phyloP scores from a whole-genome alignment of 2,329 filamentous ascomycete species.

The Monilinia vaccinii-corymbosi region DNA sequence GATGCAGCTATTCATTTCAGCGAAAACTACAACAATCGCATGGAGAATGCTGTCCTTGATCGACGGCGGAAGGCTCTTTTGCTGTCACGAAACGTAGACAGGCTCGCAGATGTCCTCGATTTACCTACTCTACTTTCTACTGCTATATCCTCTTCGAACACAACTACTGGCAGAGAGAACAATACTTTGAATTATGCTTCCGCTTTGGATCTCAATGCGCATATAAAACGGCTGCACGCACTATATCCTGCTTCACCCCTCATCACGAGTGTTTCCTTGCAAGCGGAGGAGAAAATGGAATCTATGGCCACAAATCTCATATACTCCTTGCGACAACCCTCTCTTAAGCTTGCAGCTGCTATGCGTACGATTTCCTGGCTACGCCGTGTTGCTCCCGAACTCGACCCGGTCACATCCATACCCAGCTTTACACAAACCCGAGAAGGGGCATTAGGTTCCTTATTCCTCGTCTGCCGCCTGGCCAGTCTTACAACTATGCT shows the following conservation, averaged over 20 bases:
- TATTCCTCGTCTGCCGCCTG: slow-evolving; percentile 82
- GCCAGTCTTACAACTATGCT: slow-evolving; percentile 72
- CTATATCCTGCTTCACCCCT: slow-evolving; percentile 74
- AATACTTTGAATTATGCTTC: slow-evolving; percentile 70
- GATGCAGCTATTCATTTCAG: slow-evolving; percentile 72
- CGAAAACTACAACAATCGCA: slow-evolving; percentile 67
- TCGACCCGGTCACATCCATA: slow-evolving; percentile 40
- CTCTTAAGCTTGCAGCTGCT: slow-evolving; percentile 78
- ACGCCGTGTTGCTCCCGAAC: slow-evolving; percentile 73
- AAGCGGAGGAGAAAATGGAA: slow-evolving; percentile 82
- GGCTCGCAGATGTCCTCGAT: slow-evolving; percentile 83
- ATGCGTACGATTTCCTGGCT: slow-evolving; percentile 90
- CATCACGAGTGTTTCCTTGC: slow-evolving; percentile 60
- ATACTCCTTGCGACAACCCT: slow-evolving; percentile 62
- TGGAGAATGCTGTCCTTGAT: slow-evolving; percentile 59
- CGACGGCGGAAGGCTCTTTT: slow-evolving; percentile 71
- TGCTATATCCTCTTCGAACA: slow-evolving; percentile 49
- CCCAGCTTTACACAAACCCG: slow-evolving; percentile 26
- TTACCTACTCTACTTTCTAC: slow-evolving; percentile 78
- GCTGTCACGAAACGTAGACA: slow-evolving; percentile 77
- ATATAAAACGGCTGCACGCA: slow-evolving; percentile 76
- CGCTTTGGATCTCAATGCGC: slow-evolving; percentile 84
- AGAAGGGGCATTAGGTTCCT: slow-evolving; percentile 65
- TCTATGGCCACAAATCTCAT: slow-evolving; percentile 83
- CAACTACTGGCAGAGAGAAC: slow-evolving; percentile 31